phyloP scores from a whole-genome alignment of 345 rosid genomes.

The Eucalyptus globulus region DNA sequence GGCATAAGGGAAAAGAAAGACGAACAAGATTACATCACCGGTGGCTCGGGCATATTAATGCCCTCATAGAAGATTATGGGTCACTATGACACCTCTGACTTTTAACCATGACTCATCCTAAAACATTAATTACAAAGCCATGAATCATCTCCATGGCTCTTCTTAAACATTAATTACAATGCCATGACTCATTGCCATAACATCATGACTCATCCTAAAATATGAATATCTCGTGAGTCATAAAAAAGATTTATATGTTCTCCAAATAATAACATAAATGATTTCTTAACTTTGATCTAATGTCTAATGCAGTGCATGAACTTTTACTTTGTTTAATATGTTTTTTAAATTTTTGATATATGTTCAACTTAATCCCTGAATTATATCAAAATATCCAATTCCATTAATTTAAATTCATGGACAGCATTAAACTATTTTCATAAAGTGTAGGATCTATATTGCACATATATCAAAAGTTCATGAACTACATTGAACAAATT shows the following conservation, averaged over 20 bases:
- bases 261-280: rapidly evolving
- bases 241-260: background rate
- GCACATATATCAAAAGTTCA: background rate
- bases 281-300: rapidly evolving
- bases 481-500: too few species aligned
- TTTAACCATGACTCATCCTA: too few species aligned
- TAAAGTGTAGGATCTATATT: background rate
- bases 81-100: background rate
- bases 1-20: background rate
- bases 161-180: background rate
- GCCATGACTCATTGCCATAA: background rate
- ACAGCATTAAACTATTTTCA: background rate
- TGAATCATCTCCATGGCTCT: background rate
- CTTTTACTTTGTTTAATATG: too few species aligned
- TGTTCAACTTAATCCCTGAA: too few species aligned
- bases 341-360: too few species aligned
- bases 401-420: too few species aligned
- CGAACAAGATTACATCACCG: background rate
- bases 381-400: too few species aligned
- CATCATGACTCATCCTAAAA: background rate
- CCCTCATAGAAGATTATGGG: background rate
- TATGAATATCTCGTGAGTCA: background rate
- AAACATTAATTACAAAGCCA: too few species aligned
- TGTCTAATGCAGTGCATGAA: rapidly evolving
- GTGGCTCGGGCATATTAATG: background rate